Evolutionary conservation across 2,329 filamentous ascomycete species (phyloP), one percentile per base, ranked within the genome.

Genomic region (Botrytis sinoallii): DNA sequence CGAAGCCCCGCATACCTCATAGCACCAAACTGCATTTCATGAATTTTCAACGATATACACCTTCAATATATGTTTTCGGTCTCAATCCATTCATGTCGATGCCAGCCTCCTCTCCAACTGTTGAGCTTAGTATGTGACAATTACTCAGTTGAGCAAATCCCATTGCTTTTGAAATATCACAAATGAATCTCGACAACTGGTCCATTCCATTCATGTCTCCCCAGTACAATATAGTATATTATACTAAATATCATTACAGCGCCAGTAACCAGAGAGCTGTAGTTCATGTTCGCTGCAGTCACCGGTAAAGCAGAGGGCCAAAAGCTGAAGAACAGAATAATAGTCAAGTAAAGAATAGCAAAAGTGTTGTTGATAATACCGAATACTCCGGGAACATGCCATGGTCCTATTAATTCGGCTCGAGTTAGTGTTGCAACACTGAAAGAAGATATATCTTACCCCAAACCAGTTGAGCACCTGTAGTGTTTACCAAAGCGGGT

Each of bases 211-310:
- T 64, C 61, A 29, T 29, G 7, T 29, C n/a, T 64, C 1, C 61
- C 61, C 10, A 29, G n/a, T 20, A 66, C 22, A n/a, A 66, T 16
- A 61, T 72, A 74, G 38, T 74, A 75, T 16, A 72, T 14, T 16
- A 59, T 22, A 32, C 68, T 69, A 29, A 75, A 64, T 29, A 75
- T 59, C 40, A 70, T 52, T 29, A 72, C 64, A 18, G 68, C 35
- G 0, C 65, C 74, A 52, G 72, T 59, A 46, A 74, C 73, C 29
- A 72, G 38, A 12, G 72, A 72, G n/a, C 71, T 76, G 40, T 73
- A 88, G 76, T 88, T 88, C 84, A 88, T 86, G 6, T 82, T 83
- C 12, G 77, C 77, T 1, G 82, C 75, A 4, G 80, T 82, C 1
- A 85, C 82, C 2, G 78, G 72, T 48, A 81, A 79, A 1, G 77